Percentiles rank a stretch among this genome's conserved stretches.
Evolutionary conservation across 306 rosid species (phyloP).

Genomic region (Crotalaria pallida): DNA sequence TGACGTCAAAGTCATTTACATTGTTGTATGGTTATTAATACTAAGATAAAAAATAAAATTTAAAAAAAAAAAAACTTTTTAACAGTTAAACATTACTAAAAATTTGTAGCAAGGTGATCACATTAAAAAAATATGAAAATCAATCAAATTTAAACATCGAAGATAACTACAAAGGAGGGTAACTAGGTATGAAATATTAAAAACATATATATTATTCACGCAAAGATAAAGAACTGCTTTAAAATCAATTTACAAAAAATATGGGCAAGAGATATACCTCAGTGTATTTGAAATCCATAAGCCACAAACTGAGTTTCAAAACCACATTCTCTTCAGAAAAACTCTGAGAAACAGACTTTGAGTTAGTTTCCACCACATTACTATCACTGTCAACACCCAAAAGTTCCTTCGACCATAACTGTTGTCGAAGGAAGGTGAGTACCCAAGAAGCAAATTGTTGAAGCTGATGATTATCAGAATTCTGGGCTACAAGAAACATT

Average conservation of each 20-base stretch:
- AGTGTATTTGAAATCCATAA: conserved; percentile 52
- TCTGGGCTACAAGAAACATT: conserved; percentile 87
- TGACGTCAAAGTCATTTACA: neutral
- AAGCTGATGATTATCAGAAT: conserved; percentile 64
- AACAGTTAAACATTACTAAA: neutral
- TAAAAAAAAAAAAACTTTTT: neutral
- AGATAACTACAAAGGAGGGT: no score
- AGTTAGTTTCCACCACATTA: conserved; percentile 33
- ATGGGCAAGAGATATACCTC: conserved; percentile 43
- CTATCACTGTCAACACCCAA: conserved; percentile 28
- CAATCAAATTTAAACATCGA: neutral
- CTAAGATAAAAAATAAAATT: no score
- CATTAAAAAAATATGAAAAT: neutral
- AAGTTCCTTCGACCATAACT: conserved; percentile 59
- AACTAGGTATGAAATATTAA: neutral
- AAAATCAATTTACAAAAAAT: conserved; percentile 2
- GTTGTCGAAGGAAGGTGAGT: conserved; percentile 63
- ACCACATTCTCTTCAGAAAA: conserved; percentile 67
- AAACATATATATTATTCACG: neutral
- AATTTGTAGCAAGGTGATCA: neutral
- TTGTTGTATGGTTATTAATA: no score
- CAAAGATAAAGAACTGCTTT: neutral
- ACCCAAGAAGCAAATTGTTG: conserved; percentile 90
- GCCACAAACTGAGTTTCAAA: conserved; percentile 65
- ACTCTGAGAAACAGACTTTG: conserved; percentile 51